Percentiles rank a stretch among this genome's conserved stretches.
Evolutionary conservation across 495 filamentous ascomycete genomes (phyloP).

Genomic region (Sporormia fimetaria): DNA sequence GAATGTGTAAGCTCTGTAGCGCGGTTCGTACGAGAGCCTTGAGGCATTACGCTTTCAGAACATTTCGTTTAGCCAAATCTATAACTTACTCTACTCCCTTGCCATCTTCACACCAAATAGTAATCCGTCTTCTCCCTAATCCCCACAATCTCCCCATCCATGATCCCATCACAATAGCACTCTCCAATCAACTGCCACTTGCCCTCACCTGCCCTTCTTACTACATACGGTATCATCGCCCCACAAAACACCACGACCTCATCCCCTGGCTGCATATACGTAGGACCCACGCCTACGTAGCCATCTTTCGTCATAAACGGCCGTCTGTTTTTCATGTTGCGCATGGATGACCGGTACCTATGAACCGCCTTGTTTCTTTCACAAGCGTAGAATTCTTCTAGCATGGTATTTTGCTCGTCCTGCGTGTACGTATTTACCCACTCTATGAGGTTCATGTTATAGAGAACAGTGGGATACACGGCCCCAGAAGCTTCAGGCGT

Average conservation of each 20-base stretch:
- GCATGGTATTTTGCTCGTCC: background rate
- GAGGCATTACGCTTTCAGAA: too few species aligned
- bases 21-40: too few species aligned
- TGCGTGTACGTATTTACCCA: background rate
- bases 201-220: background rate
- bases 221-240: background rate
- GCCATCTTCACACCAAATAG: too few species aligned
- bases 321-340: background rate
- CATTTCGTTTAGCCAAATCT: too few species aligned
- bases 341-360: background rate
- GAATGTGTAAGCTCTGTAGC: constrained; percentile 2
- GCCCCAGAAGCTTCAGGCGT: too few species aligned
- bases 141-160: constrained; percentile 2
- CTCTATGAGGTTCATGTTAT: background rate
- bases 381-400: background rate
- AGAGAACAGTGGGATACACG: too few species aligned
- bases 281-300: background rate
- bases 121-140: too few species aligned
- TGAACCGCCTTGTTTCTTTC: background rate
- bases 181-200: background rate
- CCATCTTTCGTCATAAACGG: background rate
- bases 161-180: background rate
- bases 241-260: background rate
- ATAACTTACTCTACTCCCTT: too few species aligned
- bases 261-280: background rate